phyloP scores from a whole-genome alignment of 345 rosid genomes.

The Corymbia maculata region DNA sequence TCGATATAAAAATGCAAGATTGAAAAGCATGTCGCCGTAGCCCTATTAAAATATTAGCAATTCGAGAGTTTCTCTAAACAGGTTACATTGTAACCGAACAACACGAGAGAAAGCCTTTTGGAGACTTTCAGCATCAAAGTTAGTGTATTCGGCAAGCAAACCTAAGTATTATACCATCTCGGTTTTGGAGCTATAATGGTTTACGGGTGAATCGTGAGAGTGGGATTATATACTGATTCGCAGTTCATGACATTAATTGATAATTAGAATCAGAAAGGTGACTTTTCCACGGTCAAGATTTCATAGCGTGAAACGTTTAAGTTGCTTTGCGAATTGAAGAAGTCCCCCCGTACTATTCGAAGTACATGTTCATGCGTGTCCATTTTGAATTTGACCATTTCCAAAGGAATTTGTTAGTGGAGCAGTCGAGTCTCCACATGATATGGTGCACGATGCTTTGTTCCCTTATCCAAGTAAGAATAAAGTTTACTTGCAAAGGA shows the following conservation, averaged over 20 bases:
- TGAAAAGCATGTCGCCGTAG: fast-evolving
- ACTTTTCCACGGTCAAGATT: background rate
- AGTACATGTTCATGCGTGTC: too few species aligned
- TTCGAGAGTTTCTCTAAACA: background rate
- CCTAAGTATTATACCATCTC: background rate
- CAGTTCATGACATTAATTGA: too few species aligned
- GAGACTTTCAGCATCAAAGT: background rate
- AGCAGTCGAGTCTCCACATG: too few species aligned
- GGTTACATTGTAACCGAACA: background rate
- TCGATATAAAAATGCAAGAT: fast-evolving
- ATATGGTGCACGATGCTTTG: too few species aligned
- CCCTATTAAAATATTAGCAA: fast-evolving
- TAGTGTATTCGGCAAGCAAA: background rate
- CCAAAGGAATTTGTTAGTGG: too few species aligned
- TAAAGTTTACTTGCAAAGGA: too few species aligned
- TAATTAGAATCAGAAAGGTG: background rate
- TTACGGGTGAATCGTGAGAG: background rate
- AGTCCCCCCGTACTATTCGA: too few species aligned
- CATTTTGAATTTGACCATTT: too few species aligned
- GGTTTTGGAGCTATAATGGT: too few species aligned
- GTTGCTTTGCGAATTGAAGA: background rate
- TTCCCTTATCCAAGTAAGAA: too few species aligned
- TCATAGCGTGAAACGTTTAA: background rate
- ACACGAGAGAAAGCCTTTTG: background rate
- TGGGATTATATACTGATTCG: background rate